Evolutionary conservation across 2,329 filamentous ascomycete species (phyloP), one percentile per base, ranked within the genome.

Genomic region (Arthrobotrys pseudoclavata): DNA sequence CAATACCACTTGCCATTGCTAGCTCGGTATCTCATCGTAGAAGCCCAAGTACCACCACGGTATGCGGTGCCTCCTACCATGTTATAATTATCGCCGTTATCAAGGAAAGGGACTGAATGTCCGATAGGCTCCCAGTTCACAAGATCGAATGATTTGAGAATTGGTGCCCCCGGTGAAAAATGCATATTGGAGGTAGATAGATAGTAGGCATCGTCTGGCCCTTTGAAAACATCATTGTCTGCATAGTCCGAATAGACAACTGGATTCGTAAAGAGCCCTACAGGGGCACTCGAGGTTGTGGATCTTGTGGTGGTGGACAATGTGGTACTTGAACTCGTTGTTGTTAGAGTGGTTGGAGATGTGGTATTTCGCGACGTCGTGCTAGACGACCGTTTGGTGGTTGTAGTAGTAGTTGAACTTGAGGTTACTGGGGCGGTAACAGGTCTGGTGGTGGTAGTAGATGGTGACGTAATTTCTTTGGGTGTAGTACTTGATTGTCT

Each of bases 151-250:
- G 88, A 89, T 26, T 85, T 84, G 0, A 90, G 83, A 2, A 90
- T 84, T 0, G 88, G 87, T 0, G 88, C 88, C 10, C 87, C 88
- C 0, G 88, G 86, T 9, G 86, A 87, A 80, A 86, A 89, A 63
- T 87, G 86, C 80, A 89, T 87, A 10, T 85, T 88, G 1, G 87
- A 89, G 0, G 87, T 86, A 0, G 87, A 87, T 79, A 86, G 87
- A 81, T 89, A 89, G 81, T 85, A 87, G 1, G 84, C 84, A 76
- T 87, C 84, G 3, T 84, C 84, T 0, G 87, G 84, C 4, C 86
- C 84, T 62, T 60, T 50, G 79, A 87, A 86, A 13, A 89, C 84
- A 79, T 89, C 87, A n/a, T 87, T 84, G 79, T 89, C 88, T 0
- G 87, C 85, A 50, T 88, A 84, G 79, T 89, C 87, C 64, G 87